Conservation (phyloP, 192 early-diverging fungal genomes). For the Backusella tuberculispora region DNA sequence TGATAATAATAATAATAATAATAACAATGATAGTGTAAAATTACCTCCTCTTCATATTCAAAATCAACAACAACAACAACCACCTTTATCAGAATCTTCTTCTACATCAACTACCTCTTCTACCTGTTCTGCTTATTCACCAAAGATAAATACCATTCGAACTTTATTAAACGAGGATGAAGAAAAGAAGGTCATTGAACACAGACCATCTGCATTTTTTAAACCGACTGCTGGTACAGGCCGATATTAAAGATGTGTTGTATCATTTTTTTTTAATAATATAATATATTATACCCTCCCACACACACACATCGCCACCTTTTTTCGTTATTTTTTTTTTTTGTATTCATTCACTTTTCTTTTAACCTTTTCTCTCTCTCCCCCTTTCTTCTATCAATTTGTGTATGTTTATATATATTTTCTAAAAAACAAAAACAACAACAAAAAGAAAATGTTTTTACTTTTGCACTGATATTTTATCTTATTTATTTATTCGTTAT, state of each 20-base stretch:
- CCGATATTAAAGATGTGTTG: background rate
- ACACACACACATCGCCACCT: too few relatives aligned
- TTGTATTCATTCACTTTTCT: too few relatives aligned
- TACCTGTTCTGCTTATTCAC: slow-evolving; percentile 5
- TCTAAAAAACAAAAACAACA: too few relatives aligned
- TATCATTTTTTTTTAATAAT: too few relatives aligned
- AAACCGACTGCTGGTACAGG: slow-evolving; percentile 14
- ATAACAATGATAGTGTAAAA: background rate
- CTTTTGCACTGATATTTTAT: too few relatives aligned
- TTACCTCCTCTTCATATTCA: background rate
- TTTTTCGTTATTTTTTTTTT: too few relatives aligned
- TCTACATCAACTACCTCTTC: slow-evolving; percentile 29
- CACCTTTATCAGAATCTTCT: slow-evolving; percentile 24
- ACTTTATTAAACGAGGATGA: slow-evolving; percentile 19
- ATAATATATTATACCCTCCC: too few relatives aligned
- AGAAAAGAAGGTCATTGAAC: slow-evolving; percentile 8
- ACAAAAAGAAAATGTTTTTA: too few relatives aligned
- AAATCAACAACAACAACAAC: background rate
- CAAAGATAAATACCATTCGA: slow-evolving; percentile 25
- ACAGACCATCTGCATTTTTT: slow-evolving; percentile 18
- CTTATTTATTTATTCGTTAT: too few relatives aligned
- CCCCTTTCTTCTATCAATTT: too few relatives aligned
- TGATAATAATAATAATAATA: background rate
- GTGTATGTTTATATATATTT: too few relatives aligned
- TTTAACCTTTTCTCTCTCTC: too few relatives aligned